phyloP scores from a whole-genome alignment of 2,329 filamentous ascomycete species.

The Aspergillus quadricinctus region DNA sequence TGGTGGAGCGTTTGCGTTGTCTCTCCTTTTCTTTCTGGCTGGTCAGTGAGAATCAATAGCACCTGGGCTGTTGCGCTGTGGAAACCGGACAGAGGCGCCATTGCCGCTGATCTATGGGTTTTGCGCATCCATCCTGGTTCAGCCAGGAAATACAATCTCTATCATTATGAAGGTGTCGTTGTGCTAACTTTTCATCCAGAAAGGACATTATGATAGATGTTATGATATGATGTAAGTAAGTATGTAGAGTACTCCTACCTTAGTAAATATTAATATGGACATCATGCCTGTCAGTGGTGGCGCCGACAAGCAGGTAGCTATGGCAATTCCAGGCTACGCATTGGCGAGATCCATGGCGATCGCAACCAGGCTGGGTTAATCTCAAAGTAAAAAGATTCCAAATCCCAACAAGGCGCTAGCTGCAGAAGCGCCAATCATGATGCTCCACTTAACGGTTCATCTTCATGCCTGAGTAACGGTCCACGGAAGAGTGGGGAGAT shows the following conservation, averaged over 20 bases:
- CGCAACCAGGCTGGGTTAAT: constrained; percentile 10
- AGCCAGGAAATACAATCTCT: not conserved
- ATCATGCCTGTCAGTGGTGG: not conserved
- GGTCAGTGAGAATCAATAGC: not conserved
- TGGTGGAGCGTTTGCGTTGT: constrained; percentile 6
- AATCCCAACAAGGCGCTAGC: constrained; percentile 16
- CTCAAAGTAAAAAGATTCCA: constrained; percentile 21
- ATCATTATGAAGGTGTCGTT: not conserved
- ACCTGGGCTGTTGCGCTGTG: not conserved
- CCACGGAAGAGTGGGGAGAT: constrained; percentile 17
- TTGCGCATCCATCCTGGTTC: not conserved
- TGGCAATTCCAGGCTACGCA: constrained; percentile 9
- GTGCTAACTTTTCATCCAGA: no score
- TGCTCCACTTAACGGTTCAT: constrained; percentile 13
- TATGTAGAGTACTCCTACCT: no score
- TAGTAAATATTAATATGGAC: no score
- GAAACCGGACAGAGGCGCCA: not conserved
- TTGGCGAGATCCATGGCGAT: constrained; percentile 13
- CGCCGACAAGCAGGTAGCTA: constrained; percentile 1
- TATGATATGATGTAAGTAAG: not conserved
- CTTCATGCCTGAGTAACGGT: constrained; percentile 17
- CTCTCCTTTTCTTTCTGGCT: not conserved
- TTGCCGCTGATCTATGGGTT: not conserved
- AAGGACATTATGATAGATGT: not conserved
- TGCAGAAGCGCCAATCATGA: constrained; percentile 16